Evolutionary conservation across 208 protist genomes (phyloP).

Genomic region (Crithidia thermophila): DNA sequence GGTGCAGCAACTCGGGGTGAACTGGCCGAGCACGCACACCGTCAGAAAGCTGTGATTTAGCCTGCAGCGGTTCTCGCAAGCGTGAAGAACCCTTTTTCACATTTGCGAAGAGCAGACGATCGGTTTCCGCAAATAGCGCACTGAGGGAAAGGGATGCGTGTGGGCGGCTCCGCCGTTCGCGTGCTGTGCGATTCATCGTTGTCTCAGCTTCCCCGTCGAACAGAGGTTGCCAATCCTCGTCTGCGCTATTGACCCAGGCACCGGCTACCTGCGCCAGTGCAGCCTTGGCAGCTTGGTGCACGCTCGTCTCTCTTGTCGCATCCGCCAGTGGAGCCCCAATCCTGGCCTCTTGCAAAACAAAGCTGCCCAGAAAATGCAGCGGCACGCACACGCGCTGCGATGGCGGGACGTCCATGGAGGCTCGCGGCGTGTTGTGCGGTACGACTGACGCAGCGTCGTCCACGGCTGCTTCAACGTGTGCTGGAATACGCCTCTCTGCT

Average conservation of each 20-base stretch:
- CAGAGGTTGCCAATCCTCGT: too few species aligned
- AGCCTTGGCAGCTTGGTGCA: not conserved
- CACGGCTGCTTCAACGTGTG: too few species aligned
- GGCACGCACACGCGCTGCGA: slow-evolving; percentile 7
- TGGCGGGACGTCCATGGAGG: not conserved
- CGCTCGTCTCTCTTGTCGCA: not conserved
- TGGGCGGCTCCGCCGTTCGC: too few species aligned
- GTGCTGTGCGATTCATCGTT: too few species aligned
- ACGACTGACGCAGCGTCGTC: not conserved
- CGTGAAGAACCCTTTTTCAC: not conserved
- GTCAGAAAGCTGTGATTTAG: not conserved
- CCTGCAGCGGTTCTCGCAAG: not conserved
- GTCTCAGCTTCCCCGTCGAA: too few species aligned
- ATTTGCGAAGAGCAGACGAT: too few species aligned
- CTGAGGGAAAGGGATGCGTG: too few species aligned
- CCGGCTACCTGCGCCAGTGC: too few species aligned
- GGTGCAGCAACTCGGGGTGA: slow-evolving; percentile 10
- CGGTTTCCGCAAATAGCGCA: too few species aligned
- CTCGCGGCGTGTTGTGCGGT: not conserved
- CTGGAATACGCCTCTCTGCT: too few species aligned
- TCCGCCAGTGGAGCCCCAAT: not conserved
- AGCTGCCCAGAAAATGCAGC: slow-evolving; percentile 21
- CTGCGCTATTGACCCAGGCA: too few species aligned
- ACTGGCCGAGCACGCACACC: not conserved
- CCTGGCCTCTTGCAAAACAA: slow-evolving; percentile 27